These are phyloP conservation scores for Evernia prunastri DNA, from an alignment of 495 filamentous ascomycete species.

Conservation along the genomic window DNA sequence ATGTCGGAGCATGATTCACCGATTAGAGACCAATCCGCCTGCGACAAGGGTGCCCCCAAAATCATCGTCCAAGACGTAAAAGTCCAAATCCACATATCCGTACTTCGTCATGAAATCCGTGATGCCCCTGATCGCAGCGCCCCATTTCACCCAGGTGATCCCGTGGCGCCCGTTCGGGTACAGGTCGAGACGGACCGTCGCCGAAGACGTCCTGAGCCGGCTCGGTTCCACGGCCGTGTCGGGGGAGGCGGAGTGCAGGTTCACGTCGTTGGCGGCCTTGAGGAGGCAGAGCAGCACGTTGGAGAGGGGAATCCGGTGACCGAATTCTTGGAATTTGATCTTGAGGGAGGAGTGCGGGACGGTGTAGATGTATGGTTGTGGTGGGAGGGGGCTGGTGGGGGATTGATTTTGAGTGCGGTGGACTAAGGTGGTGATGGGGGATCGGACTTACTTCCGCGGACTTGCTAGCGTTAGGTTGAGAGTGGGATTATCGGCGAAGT, in stretches of 20 bases:
- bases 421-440: not conserved
- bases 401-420: not conserved
- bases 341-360: not conserved
- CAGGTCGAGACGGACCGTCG: not conserved
- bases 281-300: not conserved
- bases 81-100: conserved; percentile 1
- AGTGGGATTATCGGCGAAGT: not conserved
- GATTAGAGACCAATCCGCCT: not conserved
- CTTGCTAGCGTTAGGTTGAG: not conserved
- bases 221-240: not conserved
- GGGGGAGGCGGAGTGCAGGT: not conserved
- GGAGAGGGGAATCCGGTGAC: not conserved
- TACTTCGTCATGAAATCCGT: not conserved
- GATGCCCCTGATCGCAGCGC: not conserved
- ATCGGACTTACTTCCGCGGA: not conserved
- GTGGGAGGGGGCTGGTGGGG: not conserved
- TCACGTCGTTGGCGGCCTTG: not conserved
- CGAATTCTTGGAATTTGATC: not conserved
- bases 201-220: not conserved
- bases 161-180: not conserved
- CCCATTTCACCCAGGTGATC: not conserved
- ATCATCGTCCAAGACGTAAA: not conserved
- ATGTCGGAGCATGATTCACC: too few species aligned
- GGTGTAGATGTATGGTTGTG: not conserved
- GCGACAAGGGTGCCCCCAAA: not conserved